Conservation (phyloP, 352 stramenopile species). For the Globisporangium orthogonon region DNA sequence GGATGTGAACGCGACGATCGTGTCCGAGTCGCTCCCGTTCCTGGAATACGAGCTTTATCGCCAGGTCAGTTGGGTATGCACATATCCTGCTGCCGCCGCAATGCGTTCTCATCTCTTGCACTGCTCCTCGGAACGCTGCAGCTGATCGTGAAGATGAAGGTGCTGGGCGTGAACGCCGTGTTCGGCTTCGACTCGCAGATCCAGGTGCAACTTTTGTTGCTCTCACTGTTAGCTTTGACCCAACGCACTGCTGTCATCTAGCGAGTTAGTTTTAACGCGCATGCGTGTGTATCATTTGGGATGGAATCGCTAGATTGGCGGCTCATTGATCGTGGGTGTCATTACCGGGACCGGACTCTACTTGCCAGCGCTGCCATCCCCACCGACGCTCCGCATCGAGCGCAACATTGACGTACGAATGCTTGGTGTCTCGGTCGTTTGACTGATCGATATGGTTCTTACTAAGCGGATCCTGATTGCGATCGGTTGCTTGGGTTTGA, state of each 20-base stretch:
- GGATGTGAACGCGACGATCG: constrained; percentile 94
- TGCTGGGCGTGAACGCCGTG: constrained; percentile 95
- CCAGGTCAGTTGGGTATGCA: constrained; percentile 56
- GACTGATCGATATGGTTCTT: neutral
- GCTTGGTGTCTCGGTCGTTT: neutral
- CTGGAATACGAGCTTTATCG: constrained; percentile 97
- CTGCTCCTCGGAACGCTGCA: constrained; percentile 11
- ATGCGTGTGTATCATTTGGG: neutral
- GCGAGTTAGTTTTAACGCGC: too few relatives aligned
- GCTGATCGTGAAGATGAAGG: constrained; percentile 87
- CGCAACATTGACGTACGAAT: constrained; percentile 88
- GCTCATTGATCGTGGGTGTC: constrained; percentile 83
- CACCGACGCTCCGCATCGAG: constrained; percentile 91
- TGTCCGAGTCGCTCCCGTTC: constrained; percentile 96
- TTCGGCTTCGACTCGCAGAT: constrained; percentile 93
- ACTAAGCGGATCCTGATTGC: neutral
- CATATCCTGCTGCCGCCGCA: neutral
- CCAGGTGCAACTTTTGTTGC: constrained; percentile 30
- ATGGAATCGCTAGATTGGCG: constrained; percentile 49
- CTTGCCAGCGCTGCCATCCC: constrained; percentile 92
- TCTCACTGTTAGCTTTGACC: neutral
- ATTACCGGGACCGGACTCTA: constrained; percentile 91
- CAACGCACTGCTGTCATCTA: neutral
- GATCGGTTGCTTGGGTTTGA: too few relatives aligned
- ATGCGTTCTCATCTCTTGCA: neutral